A percentile compares a stretch with the other conserved stretches of the same genome.
These are phyloP conservation scores for Colletotrichum cordylinicola DNA, from an alignment of 2,329 filamentous ascomycete genomes.

Conservation along the genomic window DNA sequence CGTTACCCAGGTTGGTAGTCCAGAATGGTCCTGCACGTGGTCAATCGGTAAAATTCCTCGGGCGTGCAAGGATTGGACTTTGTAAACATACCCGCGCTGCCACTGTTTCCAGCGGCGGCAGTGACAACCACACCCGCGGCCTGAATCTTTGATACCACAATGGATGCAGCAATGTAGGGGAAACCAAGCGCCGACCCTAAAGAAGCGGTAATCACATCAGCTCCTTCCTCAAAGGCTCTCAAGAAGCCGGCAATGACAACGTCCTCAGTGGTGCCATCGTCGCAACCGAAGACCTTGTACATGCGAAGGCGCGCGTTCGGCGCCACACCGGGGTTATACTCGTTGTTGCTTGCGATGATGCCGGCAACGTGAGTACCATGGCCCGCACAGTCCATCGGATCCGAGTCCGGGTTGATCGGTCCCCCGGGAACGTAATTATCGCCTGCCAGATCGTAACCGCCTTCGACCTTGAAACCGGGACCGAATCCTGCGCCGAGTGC, in stretches of 20 bases:
- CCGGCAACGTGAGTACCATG: slow-evolving; percentile 35
- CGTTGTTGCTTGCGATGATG: slow-evolving; percentile 27
- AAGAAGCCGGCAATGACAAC: background rate
- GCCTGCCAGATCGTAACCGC: slow-evolving; percentile 29
- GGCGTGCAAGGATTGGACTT: background rate
- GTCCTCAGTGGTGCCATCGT: background rate
- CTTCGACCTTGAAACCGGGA: slow-evolving; percentile 21
- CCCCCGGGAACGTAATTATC: slow-evolving; percentile 19
- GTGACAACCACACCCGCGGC: background rate
- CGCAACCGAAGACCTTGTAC: slow-evolving; percentile 42
- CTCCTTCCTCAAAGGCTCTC: background rate
- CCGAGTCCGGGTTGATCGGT: slow-evolving; percentile 32
- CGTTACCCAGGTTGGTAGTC: background rate
- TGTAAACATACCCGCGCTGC: background rate
- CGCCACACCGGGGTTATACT: slow-evolving; percentile 42
- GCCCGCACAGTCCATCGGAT: slow-evolving; percentile 30
- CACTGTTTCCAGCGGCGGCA: background rate
- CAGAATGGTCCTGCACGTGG: background rate
- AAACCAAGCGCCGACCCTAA: background rate
- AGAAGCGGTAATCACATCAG: background rate
- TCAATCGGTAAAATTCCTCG: background rate
- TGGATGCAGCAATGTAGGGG: background rate
- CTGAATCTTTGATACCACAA: background rate
- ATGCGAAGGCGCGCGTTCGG: slow-evolving; percentile 45
- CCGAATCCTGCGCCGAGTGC: slow-evolving; percentile 7